A percentile compares a stretch with the other conserved stretches of the same genome.
Evolutionary conservation across 371 early-diverging fungal species (phyloP).

Genomic region (Haplosporangium sp.): DNA sequence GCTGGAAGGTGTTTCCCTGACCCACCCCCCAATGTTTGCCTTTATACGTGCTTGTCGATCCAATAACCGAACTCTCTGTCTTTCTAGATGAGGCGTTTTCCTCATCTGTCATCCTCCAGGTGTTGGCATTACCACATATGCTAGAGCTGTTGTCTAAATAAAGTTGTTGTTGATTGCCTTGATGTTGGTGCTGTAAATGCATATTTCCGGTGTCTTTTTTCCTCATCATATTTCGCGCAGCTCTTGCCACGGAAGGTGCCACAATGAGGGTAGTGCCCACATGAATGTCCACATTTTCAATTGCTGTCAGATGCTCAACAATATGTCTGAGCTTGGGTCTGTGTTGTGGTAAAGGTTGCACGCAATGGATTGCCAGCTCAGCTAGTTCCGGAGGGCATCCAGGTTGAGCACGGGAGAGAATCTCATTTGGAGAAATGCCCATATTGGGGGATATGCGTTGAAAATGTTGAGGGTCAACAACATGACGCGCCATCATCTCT

Average conservation of each 20-base stretch:
- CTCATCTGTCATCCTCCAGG: constrained; percentile 30
- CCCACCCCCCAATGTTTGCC: constrained; percentile 4
- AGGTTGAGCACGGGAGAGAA: constrained; percentile 41
- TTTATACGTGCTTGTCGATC: constrained; percentile 40
- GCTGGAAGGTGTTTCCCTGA: background rate
- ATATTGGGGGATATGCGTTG: constrained; percentile 57
- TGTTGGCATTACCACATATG: constrained; percentile 21
- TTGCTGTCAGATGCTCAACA: constrained; percentile 39
- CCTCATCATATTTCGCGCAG: constrained; percentile 49
- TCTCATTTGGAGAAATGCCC: constrained; percentile 55
- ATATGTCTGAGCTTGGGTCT: constrained; percentile 36
- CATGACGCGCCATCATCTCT: constrained; percentile 62
- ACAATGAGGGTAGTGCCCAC: constrained; percentile 48
- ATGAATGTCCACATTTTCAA: constrained; percentile 52
- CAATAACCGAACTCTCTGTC: constrained; percentile 14
- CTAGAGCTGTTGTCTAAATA: constrained; percentile 18
- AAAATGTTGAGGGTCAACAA: constrained; percentile 55
- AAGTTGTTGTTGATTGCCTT: constrained; percentile 8
- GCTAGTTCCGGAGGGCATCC: constrained; percentile 48
- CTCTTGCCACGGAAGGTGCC: constrained; percentile 49
- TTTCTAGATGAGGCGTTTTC: constrained; percentile 17
- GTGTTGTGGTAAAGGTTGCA: constrained; percentile 31
- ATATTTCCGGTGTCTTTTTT: constrained; percentile 13
- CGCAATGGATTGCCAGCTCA: constrained; percentile 54
- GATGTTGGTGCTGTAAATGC: background rate